Conservation (phyloP, 139 green algal species). For the Asterochloris sp. region DNA sequence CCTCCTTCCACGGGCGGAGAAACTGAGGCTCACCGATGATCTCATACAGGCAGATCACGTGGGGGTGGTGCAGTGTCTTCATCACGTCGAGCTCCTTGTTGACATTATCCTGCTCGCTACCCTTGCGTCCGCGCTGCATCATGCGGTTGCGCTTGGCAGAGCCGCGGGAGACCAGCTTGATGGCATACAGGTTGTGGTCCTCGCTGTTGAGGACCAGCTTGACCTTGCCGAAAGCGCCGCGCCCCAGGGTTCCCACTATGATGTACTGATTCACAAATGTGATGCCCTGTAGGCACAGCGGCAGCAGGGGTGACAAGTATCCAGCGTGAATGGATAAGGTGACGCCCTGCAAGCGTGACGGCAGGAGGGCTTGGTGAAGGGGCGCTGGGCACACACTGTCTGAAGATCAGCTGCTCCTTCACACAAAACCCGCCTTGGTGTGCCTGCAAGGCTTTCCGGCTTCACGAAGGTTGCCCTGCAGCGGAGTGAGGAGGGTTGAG, state of each 20-base stretch:
- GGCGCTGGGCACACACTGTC: no score
- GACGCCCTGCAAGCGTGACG: conserved; percentile 19
- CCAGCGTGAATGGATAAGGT: conserved; percentile 31
- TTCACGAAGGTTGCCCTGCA: no score
- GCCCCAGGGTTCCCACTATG: conserved; percentile 76
- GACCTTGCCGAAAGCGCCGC: conserved; percentile 77
- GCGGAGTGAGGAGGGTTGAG: no score
- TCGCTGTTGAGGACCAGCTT: conserved; percentile 85
- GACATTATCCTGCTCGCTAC: conserved; percentile 26
- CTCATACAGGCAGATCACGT: conserved; percentile 81
- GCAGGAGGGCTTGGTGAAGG: background rate
- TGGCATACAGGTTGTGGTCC: conserved; percentile 74
- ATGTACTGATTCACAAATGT: conserved; percentile 85
- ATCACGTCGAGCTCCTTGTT: conserved; percentile 64
- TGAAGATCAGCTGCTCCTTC: no score
- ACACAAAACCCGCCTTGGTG: no score
- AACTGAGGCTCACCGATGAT: conserved; percentile 37
- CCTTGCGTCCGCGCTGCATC: background rate
- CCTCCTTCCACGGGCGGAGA: no score
- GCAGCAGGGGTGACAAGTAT: background rate
- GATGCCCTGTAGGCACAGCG: conserved; percentile 24
- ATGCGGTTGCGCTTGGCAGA: conserved; percentile 3
- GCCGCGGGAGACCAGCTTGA: conserved; percentile 68
- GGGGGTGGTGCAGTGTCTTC: conserved; percentile 73
- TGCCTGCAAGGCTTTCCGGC: no score